Conservation (phyloP, 2,329 filamentous ascomycete species). For the Huntiella moniliformis region DNA sequence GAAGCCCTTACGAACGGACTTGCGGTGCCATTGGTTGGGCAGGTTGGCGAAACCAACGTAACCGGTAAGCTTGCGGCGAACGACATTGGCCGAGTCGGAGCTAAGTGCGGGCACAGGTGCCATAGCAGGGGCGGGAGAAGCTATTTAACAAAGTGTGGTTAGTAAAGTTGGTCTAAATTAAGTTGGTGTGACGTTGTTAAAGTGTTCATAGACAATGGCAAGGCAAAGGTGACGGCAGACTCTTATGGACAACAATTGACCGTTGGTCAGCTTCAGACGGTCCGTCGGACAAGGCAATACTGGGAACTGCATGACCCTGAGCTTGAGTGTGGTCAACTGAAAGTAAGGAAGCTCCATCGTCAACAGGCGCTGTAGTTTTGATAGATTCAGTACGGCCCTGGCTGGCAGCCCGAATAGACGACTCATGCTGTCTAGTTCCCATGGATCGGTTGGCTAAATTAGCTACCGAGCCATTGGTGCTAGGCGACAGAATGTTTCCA, state of each 20-base stretch:
- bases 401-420: too few species aligned
- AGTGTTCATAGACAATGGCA: not conserved
- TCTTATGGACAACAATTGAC: conserved; percentile 4
- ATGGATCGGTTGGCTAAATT: too few species aligned
- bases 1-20: conserved; percentile 99
- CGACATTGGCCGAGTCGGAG: conserved; percentile 76
- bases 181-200: not conserved
- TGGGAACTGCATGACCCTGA: conserved; percentile 3
- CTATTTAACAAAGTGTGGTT: conserved; percentile 3
- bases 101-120: conserved; percentile 21
- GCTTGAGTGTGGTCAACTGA: conserved; percentile 2
- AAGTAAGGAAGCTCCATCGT: too few species aligned
- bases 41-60: conserved; percentile 98
- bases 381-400: too few species aligned
- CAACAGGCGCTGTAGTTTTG: too few species aligned
- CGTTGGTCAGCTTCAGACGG: not conserved
- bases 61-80: conserved; percentile 91
- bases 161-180: not conserved
- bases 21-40: conserved; percentile 99
- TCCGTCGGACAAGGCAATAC: not conserved
- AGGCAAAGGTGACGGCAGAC: conserved; percentile 1
- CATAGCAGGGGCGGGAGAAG: conserved; percentile 16
- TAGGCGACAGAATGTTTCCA: too few species aligned
- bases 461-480: too few species aligned
- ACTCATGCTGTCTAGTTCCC: too few species aligned